Percentiles rank a stretch among this genome's conserved stretches.
phyloP scores from a whole-genome alignment of 495 filamentous ascomycete species.

The Penicillium roqueforti region DNA sequence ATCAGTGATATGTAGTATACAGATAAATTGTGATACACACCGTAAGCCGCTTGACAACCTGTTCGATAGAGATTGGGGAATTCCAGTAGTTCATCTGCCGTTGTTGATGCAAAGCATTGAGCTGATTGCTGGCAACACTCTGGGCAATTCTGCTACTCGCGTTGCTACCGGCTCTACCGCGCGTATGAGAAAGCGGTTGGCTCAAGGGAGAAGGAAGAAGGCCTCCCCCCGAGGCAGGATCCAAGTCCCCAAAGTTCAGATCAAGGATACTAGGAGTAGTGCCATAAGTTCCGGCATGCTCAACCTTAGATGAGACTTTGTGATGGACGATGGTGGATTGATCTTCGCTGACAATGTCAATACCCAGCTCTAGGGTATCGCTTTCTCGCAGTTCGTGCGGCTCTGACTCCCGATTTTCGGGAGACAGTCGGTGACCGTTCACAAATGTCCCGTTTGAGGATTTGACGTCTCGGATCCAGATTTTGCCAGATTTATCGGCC shows the following conservation, averaged over 20 bases:
- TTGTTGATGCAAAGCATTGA: conserved; percentile 58
- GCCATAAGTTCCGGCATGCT: conserved; percentile 79
- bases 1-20: conserved; percentile 12
- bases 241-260: conserved; percentile 84
- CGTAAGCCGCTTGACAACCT: conserved; percentile 88
- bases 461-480: conserved; percentile 96
- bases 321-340: conserved; percentile 97
- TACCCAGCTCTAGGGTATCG: conserved; percentile 88
- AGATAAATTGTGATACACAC: conserved; percentile 52
- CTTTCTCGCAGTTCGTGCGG: conserved; percentile 84
- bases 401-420: conserved; percentile 91
- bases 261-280: conserved; percentile 69
- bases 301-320: conserved; percentile 93
- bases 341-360: conserved; percentile 97
- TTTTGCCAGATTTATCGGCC: conserved; percentile 83
- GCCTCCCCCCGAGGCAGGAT: conserved; percentile 62
- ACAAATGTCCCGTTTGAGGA: conserved; percentile 99
- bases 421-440: conserved; percentile 84
- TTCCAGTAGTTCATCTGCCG: conserved; percentile 76
- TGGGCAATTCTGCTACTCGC: conserved; percentile 55
- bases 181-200: conserved; percentile 54
- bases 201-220: conserved; percentile 61
- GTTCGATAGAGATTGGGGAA: conserved; percentile 84
- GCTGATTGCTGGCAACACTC: conserved; percentile 52
- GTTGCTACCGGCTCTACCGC: conserved; percentile 70